Conservation (phyloP, 352 stramenopile genomes). For the Lagenidium giganteum region DNA sequence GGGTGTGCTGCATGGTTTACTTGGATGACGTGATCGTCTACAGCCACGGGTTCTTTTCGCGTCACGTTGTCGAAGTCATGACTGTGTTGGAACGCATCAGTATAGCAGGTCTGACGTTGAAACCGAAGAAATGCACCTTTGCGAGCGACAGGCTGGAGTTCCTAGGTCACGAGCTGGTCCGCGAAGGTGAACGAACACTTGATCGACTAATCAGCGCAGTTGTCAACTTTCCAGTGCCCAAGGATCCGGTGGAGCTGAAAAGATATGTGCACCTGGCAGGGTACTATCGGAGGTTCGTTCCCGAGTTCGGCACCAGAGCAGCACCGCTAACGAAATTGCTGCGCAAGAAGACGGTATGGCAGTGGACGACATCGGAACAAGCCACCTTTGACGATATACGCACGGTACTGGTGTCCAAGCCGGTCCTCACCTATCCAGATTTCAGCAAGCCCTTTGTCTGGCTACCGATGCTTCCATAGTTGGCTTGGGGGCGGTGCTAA, state of each 20-base stretch:
- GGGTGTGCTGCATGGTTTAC: conserved; percentile 22
- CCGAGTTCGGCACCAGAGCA: conserved; percentile 8
- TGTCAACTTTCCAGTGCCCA: not conserved
- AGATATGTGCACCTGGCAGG: conserved; percentile 21
- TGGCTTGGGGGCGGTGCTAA: conserved; percentile 13
- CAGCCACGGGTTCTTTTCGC: conserved; percentile 6
- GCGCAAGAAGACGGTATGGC: conserved; percentile 8
- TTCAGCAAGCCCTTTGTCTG: conserved; percentile 21
- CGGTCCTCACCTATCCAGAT: conserved; percentile 18
- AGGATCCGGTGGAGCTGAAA: conserved; percentile 1
- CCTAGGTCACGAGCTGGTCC: conserved; percentile 19
- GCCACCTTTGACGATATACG: conserved; percentile 15
- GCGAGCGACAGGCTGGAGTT: conserved; percentile 10
- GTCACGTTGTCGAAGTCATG: conserved; percentile 14
- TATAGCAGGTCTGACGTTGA: conserved; percentile 11
- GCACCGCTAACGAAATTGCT: conserved; percentile 15
- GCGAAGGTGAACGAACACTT: conserved; percentile 5
- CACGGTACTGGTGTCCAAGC: not conserved
- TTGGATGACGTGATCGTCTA: conserved; percentile 25
- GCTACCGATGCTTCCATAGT: conserved; percentile 17
- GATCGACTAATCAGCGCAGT: conserved; percentile 4
- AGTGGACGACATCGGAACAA: conserved; percentile 14
- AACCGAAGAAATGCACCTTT: conserved; percentile 17
- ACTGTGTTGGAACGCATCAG: conserved; percentile 14
- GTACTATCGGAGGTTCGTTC: conserved; percentile 20